Conservation (phyloP, 176 grass and related monocot species). For the Zea luxurians region DNA sequence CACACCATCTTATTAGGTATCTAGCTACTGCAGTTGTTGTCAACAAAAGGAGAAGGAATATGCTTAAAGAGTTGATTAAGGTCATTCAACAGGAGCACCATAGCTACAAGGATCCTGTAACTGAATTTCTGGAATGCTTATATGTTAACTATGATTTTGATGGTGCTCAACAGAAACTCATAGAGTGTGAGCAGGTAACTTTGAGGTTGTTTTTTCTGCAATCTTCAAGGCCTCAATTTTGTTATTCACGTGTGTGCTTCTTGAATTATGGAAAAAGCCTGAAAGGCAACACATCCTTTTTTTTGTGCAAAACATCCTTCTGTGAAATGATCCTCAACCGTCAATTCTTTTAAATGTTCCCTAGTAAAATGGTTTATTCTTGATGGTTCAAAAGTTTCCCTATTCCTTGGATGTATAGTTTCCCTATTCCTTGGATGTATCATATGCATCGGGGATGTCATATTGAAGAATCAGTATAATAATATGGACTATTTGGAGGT, state of each 20-base stretch:
- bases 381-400: not conserved
- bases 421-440: not conserved
- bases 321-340: not conserved
- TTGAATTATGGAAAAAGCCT: not conserved
- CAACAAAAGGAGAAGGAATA: conserved; percentile 95
- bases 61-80: conserved; percentile 95
- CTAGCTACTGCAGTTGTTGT: conserved; percentile 84
- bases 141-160: conserved; percentile 99
- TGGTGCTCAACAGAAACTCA: conserved; percentile 84
- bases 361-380: not conserved
- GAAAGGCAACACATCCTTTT: not conserved
- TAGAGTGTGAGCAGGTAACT: conserved; percentile 80
- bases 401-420: not conserved
- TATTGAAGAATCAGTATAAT: not conserved
- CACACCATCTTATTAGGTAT: conserved; percentile 82
- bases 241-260: not conserved
- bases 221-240: not conserved
- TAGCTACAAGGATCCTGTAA: conserved; percentile 87
- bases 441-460: not conserved
- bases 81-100: conserved; percentile 96
- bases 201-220: not conserved
- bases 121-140: conserved; percentile 88
- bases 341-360: not conserved
- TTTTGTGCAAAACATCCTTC: not conserved
- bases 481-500: not conserved